Base-by-base conservation (phyloP, 208 protist genomes). In the Strigomonas galati region DNA sequence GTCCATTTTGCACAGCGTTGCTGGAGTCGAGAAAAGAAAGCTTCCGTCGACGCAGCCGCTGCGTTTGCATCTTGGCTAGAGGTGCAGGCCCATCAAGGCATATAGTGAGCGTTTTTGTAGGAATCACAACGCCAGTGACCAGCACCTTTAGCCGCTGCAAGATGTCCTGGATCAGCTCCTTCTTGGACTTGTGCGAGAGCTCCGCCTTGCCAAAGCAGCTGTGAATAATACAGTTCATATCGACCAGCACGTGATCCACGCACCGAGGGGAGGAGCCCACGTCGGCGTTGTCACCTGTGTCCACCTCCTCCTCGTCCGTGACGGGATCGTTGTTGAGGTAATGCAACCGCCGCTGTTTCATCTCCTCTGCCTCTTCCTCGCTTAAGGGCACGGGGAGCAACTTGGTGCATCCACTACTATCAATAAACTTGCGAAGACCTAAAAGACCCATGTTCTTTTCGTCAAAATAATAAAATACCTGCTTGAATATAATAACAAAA, bases 141-240 rank as follows among this genome's bases (percentile, higher is more conserved):
- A 94, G 67, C 43, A 88, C 69, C 4, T 72, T 76, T 53, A 94
- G 69, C 12, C 83, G 83, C 69, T 88, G 65, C 60, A 94, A 55
- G 35, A 94, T 79, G n/a, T 78, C 76, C n/a, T 87, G 79, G 23
- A 94, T 91, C 19, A 91, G 61, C 56, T 89, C 81, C 59, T 74
- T 72, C 66, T 81, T 83, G 15, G 70, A 71, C 64, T 78, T 85
- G 48, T 35, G 46, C 24, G 65, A 14, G 31, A 65, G 37, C 9
- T 72, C 54, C n/a, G 64, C n/a, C 26, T 67, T 63, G 26, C 71
- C 56, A 59, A 89, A 92, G 65, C 85, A 90, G 15, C 78, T 66
- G 76, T 94, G 89, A 24, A 94, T 76, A 48, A 94, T 87, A 74
- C 89, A 91, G 72, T 94, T 94, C 77, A 92, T 83, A 60, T 94